Evolutionary conservation across 495 filamentous ascomycete genomes (phyloP).

Genomic region (Aspergillus ostianus): DNA sequence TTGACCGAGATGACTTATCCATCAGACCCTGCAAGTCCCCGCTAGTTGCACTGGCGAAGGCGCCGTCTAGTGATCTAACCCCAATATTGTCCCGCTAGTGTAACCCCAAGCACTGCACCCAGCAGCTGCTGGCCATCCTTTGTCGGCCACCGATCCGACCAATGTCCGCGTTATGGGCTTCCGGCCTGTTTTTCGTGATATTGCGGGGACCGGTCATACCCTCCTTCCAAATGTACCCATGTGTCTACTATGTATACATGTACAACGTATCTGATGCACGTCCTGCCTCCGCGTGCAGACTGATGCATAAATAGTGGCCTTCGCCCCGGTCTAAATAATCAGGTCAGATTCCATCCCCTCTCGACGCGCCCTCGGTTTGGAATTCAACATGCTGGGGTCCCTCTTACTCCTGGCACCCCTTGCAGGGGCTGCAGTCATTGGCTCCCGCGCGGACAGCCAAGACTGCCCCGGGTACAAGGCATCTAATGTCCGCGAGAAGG

Average conservation of each 20-base stretch:
- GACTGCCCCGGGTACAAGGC: conserved; percentile 73
- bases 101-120: neutral
- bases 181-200: neutral
- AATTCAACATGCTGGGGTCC: conserved; percentile 28
- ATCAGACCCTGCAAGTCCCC: conserved; percentile 5
- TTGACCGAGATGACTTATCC: conserved; percentile 16
- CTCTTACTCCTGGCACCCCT: conserved; percentile 33
- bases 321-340: conserved; percentile 3
- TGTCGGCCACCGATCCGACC: conserved; percentile 10
- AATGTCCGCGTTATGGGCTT: conserved; percentile 10
- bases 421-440: conserved; percentile 32
- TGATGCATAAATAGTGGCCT: conserved; percentile 13
- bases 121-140: conserved; percentile 5
- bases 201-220: conserved; percentile 12
- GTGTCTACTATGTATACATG: neutral
- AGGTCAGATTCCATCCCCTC: neutral
- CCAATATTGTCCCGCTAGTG: neutral
- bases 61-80: conserved; percentile 1
- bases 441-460: conserved; percentile 16
- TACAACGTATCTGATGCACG: conserved; percentile 2
- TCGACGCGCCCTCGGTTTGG: neutral
- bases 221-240: neutral
- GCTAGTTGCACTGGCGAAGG: neutral
- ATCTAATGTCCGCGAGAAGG: conserved; percentile 55
- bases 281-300: neutral